Evolutionary conservation across 495 filamentous ascomycete genomes (phyloP).

Genomic region (Lindgomyces ingoldianus): DNA sequence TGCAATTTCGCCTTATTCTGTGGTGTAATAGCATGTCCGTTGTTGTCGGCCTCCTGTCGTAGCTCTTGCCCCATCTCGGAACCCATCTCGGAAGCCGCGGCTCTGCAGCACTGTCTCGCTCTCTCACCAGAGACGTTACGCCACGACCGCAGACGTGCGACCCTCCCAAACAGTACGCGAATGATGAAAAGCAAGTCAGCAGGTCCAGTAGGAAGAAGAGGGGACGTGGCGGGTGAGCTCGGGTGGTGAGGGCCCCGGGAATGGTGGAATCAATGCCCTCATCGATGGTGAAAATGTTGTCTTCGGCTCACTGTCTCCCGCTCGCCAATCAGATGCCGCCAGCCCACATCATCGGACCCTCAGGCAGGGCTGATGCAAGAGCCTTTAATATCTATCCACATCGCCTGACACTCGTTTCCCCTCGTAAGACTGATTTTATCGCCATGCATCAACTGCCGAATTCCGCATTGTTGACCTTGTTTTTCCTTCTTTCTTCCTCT

Average conservation of each 20-base stretch:
- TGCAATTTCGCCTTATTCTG: slow-evolving; percentile 58
- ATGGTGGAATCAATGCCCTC: background rate
- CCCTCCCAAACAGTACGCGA: slow-evolving; percentile 5
- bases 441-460: background rate
- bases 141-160: background rate
- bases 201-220: background rate
- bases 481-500: background rate
- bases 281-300: slow-evolving; percentile 5
- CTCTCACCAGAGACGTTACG: background rate
- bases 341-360: slow-evolving; percentile 3
- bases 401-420: background rate
- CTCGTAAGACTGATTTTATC: background rate
- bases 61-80: slow-evolving; percentile 7
- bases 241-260: background rate
- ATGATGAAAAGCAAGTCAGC: background rate
- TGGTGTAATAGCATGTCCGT: background rate
- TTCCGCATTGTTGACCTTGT: background rate
- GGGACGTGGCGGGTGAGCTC: background rate
- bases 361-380: background rate
- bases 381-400: background rate
- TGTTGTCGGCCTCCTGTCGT: background rate
- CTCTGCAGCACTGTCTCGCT: background rate
- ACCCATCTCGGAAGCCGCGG: slow-evolving; percentile 17
- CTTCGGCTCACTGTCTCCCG: background rate
- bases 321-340: slow-evolving; percentile 14